Conservation (phyloP, 306 rosid species). For the Lathyrus oleraceus region DNA sequence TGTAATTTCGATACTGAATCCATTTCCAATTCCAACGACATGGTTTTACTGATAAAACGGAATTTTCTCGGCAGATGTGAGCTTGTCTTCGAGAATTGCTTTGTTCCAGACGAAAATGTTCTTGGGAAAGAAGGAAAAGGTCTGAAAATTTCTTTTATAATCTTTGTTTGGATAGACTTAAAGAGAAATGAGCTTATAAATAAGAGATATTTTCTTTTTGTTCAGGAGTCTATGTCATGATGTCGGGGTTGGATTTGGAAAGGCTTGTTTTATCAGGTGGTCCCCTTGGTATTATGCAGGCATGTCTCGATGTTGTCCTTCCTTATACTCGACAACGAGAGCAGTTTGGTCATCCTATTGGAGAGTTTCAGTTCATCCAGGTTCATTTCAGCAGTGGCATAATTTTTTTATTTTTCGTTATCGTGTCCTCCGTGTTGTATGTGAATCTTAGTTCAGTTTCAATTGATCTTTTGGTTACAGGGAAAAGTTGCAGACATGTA, state of each 20-base stretch:
- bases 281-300: constrained; percentile 96
- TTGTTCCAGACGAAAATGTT: constrained; percentile 89
- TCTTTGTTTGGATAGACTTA: constrained; percentile 12
- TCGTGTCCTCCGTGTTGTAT: neutral
- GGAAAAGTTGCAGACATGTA: constrained; percentile 95
- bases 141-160: constrained; percentile 36
- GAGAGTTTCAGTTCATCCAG: constrained; percentile 97
- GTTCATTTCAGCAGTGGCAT: constrained; percentile 39
- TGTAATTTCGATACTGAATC: constrained; percentile 22
- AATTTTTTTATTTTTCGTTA: constrained; percentile 26
- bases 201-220: constrained; percentile 26
- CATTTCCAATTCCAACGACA: constrained; percentile 9
- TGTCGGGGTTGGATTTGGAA: constrained; percentile 96
- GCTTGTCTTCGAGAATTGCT: constrained; percentile 97
- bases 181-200: neutral
- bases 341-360: constrained; percentile 95
- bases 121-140: constrained; percentile 98
- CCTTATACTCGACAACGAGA: constrained; percentile 94
- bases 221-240: constrained; percentile 96
- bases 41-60: constrained; percentile 43
- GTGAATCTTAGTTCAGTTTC: constrained; percentile 23
- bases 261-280: constrained; percentile 91
- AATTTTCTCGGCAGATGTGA: constrained; percentile 73
- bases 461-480: constrained; percentile 48
- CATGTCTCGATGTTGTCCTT: constrained; percentile 81